Conservation (phyloP, 2,329 filamentous ascomycete genomes). For the Fusarium coicis region DNA sequence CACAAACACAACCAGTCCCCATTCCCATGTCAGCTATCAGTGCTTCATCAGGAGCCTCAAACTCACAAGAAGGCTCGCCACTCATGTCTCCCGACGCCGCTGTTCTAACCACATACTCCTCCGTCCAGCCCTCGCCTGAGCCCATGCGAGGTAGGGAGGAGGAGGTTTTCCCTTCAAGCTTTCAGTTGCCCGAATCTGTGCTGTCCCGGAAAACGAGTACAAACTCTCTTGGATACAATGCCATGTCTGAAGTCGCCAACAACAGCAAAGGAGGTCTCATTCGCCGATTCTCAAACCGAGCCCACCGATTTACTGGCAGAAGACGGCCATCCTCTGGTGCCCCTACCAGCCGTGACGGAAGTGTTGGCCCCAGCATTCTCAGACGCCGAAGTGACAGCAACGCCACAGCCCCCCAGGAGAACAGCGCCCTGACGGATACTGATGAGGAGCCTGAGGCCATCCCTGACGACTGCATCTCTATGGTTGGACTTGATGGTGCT, state of each 20-base stretch:
- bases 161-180: constrained; percentile 63
- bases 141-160: constrained; percentile 65
- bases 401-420: constrained; percentile 70
- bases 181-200: constrained; percentile 80
- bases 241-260: constrained; percentile 61
- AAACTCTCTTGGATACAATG: constrained; percentile 73
- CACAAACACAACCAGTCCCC: constrained; percentile 51
- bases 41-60: constrained; percentile 66
- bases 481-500: constrained; percentile 55
- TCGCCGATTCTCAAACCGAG: constrained; percentile 84
- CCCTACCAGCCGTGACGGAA: constrained; percentile 83
- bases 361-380: constrained; percentile 88
- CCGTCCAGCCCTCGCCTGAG: constrained; percentile 75
- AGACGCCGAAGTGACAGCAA: constrained; percentile 91
- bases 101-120: constrained; percentile 68
- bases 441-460: constrained; percentile 60
- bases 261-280: constrained; percentile 71
- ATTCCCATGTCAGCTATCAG: constrained; percentile 65
- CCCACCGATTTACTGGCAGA: constrained; percentile 73
- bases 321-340: constrained; percentile 83
- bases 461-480: constrained; percentile 48
- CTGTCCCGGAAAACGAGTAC: constrained; percentile 68
- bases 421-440: constrained; percentile 58
- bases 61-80: constrained; percentile 66
- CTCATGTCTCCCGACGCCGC: constrained; percentile 65